Evolutionary conservation across 2,329 filamentous ascomycete species (phyloP).

Genomic region (Emergomyces pasteurianus): DNA sequence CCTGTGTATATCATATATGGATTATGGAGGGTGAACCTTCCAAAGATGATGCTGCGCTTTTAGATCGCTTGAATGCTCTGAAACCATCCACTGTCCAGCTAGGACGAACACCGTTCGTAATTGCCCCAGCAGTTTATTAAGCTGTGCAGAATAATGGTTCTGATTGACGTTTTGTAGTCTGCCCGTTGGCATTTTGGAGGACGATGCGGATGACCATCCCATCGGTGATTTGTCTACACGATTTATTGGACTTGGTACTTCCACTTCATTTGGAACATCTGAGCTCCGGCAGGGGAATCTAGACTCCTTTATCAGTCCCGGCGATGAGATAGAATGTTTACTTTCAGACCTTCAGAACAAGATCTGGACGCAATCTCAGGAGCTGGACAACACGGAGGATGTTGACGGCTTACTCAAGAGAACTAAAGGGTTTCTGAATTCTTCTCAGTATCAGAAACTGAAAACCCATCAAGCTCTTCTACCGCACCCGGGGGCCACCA

Average conservation of each 20-base stretch:
- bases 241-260: constrained; percentile 2
- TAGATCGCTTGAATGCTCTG: constrained; percentile 23
- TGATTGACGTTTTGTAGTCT: constrained; percentile 2
- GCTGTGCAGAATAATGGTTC: constrained; percentile 4
- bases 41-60: constrained; percentile 17
- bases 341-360: constrained; percentile 7
- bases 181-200: neutral
- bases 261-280: neutral
- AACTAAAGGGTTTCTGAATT: constrained; percentile 20
- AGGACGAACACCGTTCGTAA: constrained; percentile 17
- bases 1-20: neutral
- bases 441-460: constrained; percentile 10
- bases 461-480: neutral
- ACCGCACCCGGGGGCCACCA: neutral
- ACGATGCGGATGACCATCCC: constrained; percentile 1
- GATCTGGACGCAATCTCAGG: neutral
- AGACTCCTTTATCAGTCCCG: constrained; percentile 4
- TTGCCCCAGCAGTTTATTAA: constrained; percentile 3
- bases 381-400: constrained; percentile 2
- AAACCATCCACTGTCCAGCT: constrained; percentile 22
- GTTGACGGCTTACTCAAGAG: constrained; percentile 2
- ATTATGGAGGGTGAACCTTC: constrained; percentile 12
- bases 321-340: constrained; percentile 14
- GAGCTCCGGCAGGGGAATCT: neutral
- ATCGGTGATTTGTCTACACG: constrained; percentile 1